Percentiles rank a stretch among this genome's conserved stretches.
These are phyloP conservation scores for Cyberlindnera euphorbiae DNA, from an alignment of 805 yeast genomes.

Conservation along the genomic window DNA sequence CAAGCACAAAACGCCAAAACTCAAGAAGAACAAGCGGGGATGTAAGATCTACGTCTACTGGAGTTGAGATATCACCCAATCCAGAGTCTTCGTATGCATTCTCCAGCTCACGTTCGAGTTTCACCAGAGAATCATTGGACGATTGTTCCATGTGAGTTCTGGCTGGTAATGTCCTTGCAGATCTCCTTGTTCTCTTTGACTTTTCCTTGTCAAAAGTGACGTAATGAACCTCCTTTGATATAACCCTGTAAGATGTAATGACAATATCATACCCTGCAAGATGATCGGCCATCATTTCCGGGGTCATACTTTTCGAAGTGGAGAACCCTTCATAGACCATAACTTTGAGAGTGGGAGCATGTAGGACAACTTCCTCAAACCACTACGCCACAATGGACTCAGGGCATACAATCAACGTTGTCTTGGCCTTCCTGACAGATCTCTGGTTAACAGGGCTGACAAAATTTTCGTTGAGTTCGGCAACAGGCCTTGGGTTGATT, in stretches of 20 bases:
- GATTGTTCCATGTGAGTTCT: neutral
- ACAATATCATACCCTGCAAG: constrained; percentile 69
- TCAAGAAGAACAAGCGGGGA: constrained; percentile 80
- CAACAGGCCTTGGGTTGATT: constrained; percentile 49
- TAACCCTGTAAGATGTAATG: constrained; percentile 67
- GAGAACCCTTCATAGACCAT: constrained; percentile 56
- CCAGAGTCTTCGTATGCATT: constrained; percentile 14
- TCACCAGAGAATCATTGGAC: constrained; percentile 1
- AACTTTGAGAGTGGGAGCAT: constrained; percentile 58
- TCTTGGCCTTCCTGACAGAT: constrained; percentile 41
- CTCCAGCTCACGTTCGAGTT: constrained; percentile 6
- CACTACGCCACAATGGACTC: constrained; percentile 81
- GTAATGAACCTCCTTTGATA: constrained; percentile 72
- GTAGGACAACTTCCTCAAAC: constrained; percentile 62
- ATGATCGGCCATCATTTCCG: constrained; percentile 41
- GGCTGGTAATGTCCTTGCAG: constrained; percentile 2
- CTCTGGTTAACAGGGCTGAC: constrained; percentile 15
- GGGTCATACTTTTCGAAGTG: constrained; percentile 30
- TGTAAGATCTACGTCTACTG: constrained; percentile 45
- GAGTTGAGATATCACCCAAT: constrained; percentile 1
- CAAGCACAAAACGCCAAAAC: constrained; percentile 86
- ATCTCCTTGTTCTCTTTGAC: constrained; percentile 21
- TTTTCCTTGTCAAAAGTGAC: constrained; percentile 62
- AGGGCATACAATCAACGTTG: constrained; percentile 85
- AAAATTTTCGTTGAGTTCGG: constrained; percentile 4